Evolutionary conservation across 352 stramenopile genomes (phyloP).

Genomic region (Ophiocytium majus): DNA sequence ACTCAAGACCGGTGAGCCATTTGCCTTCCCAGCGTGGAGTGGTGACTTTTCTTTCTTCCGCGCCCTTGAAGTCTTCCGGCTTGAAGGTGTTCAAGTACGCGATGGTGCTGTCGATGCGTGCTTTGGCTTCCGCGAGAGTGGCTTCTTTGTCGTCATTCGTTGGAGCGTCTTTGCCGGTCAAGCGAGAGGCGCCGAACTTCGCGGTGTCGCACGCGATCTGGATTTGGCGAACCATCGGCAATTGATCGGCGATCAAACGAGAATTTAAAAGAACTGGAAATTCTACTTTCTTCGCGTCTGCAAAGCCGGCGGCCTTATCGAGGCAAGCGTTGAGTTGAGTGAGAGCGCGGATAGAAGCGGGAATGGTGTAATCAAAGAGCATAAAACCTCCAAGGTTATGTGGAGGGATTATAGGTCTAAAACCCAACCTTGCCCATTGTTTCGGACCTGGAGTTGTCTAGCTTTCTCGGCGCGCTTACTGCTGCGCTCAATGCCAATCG

Average conservation of each 20-base stretch:
- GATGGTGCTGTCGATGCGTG: constrained; percentile 1
- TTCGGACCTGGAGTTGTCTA: too few relatives aligned
- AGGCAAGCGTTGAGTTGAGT: background rate
- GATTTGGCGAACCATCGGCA: background rate
- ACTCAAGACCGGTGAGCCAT: background rate
- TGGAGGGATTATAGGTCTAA: too few relatives aligned
- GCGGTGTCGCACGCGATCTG: constrained; percentile 1
- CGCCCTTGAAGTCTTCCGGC: background rate
- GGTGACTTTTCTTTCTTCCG: background rate
- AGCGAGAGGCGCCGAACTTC: constrained; percentile 1
- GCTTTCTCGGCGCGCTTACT: too few relatives aligned
- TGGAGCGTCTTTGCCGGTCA: constrained; percentile 7
- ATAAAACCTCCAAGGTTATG: background rate
- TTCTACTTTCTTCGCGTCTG: background rate
- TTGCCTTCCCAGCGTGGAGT: background rate
- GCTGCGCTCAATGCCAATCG: too few relatives aligned
- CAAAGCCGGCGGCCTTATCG: background rate
- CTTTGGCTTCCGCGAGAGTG: background rate
- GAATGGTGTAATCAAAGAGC: background rate
- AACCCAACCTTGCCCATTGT: too few relatives aligned
- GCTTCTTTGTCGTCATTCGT: background rate
- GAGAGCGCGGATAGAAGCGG: background rate
- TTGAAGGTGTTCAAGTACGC: background rate
- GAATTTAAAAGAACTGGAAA: background rate
- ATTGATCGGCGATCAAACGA: constrained; percentile 1